Conservation (phyloP, 225 moss, liverwort and hornwort species). For the Lunularia cruciata region DNA sequence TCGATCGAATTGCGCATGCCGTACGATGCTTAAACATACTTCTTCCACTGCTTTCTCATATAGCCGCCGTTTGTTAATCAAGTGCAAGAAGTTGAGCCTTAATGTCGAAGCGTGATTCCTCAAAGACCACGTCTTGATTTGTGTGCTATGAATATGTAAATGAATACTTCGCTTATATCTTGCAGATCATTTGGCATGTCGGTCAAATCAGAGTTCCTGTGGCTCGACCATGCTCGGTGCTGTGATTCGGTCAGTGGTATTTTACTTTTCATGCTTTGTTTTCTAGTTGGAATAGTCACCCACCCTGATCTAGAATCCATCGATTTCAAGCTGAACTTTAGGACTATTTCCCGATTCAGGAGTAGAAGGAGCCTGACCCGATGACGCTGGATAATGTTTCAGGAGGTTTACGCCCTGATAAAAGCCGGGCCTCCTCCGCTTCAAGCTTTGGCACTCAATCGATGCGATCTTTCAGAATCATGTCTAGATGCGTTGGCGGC, state of each 20-base stretch:
- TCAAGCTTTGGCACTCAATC: conserved; percentile 69
- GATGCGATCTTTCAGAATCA: conserved; percentile 64
- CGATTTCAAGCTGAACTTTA: too few relatives aligned
- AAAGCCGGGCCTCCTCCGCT: conserved; percentile 74
- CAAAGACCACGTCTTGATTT: too few relatives aligned
- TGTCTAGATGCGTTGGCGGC: conserved; percentile 60
- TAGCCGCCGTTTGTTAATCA: conserved; percentile 12
- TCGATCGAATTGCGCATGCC: conserved; percentile 80
- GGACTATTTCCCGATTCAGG: neutral
- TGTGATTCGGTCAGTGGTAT: conserved; percentile 54
- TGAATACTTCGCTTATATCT: neutral
- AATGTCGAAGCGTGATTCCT: too few relatives aligned
- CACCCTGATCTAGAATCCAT: too few relatives aligned
- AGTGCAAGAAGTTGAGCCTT: too few relatives aligned
- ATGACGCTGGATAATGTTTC: conserved; percentile 24
- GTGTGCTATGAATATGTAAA: neutral
- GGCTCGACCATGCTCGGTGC: conserved; percentile 74
- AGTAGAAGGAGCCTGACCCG: neutral
- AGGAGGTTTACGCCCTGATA: conserved; percentile 66
- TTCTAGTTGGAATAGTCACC: neutral
- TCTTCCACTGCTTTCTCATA: conserved; percentile 20
- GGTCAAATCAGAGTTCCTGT: conserved; percentile 68
- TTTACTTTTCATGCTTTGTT: neutral
- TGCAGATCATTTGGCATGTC: conserved; percentile 73
- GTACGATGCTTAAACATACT: conserved; percentile 35